phyloP scores from a whole-genome alignment of 1,139 yeast genomes.

The Yamadazyma dendronema region DNA sequence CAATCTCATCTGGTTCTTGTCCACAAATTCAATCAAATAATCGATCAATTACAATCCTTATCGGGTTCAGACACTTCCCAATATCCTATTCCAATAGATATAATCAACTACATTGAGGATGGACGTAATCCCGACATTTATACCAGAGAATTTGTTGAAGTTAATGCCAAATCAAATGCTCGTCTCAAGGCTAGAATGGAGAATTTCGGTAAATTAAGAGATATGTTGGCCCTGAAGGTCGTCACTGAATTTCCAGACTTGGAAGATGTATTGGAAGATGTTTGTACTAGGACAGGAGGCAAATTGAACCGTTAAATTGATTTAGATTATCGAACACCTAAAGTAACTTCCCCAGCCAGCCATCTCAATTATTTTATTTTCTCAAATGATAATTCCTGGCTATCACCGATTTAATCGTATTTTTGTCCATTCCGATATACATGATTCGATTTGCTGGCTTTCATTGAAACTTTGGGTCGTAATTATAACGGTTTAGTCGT shows the following conservation, averaged over 20 bases:
- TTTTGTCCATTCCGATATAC: too few relatives aligned
- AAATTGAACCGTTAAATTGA: slow-evolving; percentile 16
- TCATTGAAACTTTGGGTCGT: neutral
- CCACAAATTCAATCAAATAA: slow-evolving; percentile 41
- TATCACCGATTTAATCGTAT: too few relatives aligned
- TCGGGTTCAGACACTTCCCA: slow-evolving; percentile 32
- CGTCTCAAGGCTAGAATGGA: slow-evolving; percentile 78
- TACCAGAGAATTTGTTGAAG: slow-evolving; percentile 93
- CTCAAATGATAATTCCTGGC: too few relatives aligned
- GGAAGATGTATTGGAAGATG: slow-evolving; percentile 36
- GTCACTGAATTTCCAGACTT: slow-evolving; percentile 77
- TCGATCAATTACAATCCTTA: slow-evolving; percentile 36
- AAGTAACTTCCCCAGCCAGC: neutral
- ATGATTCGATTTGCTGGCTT: too few relatives aligned
- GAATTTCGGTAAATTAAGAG: slow-evolving; percentile 58
- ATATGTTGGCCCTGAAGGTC: slow-evolving; percentile 66
- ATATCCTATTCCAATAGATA: slow-evolving; percentile 70
- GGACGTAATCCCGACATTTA: slow-evolving; percentile 97
- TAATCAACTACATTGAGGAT: slow-evolving; percentile 82
- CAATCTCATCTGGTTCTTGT: slow-evolving; percentile 46
- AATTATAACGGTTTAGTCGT: neutral
- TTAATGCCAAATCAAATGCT: slow-evolving; percentile 85
- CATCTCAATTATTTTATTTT: neutral
- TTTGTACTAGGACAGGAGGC: slow-evolving; percentile 17
- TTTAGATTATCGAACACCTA: too few relatives aligned